Evolutionary conservation across 2,329 filamentous ascomycete genomes (phyloP).

Genomic region (Epichloe scottii): DNA sequence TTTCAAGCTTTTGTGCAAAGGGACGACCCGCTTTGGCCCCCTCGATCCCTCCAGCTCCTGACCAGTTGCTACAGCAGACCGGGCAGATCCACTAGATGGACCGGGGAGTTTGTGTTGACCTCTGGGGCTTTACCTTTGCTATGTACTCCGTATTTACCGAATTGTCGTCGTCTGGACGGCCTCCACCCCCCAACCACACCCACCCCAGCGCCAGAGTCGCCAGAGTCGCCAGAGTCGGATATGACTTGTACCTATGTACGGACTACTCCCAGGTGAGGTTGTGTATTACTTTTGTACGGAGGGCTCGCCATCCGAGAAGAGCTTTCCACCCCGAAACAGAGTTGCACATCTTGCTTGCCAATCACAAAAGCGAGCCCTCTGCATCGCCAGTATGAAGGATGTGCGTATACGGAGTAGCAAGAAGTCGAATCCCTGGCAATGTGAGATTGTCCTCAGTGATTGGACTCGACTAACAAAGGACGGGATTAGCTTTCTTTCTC

Average conservation of each 20-base stretch:
- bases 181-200: too few species aligned
- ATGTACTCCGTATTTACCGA: too few species aligned
- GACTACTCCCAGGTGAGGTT: background rate
- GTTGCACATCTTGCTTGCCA: background rate
- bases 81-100: background rate
- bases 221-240: background rate
- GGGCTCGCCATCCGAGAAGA: background rate
- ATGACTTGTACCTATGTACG: too few species aligned
- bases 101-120: background rate
- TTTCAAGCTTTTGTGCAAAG: background rate
- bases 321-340: background rate
- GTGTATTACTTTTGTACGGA: background rate
- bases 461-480: background rate
- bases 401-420: background rate
- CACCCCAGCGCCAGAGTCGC: background rate
- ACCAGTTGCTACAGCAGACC: background rate
- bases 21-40: constrained; percentile 5
- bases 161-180: too few species aligned
- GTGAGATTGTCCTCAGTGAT: background rate
- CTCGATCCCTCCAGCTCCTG: constrained; percentile 1
- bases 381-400: background rate
- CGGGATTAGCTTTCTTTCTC: background rate
- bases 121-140: background rate
- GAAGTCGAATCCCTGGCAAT: background rate
- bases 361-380: background rate